These are phyloP conservation scores for Schizophyllum amplum DNA, from an alignment of 1,284 basidiomycete species.

Conservation along the genomic window DNA sequence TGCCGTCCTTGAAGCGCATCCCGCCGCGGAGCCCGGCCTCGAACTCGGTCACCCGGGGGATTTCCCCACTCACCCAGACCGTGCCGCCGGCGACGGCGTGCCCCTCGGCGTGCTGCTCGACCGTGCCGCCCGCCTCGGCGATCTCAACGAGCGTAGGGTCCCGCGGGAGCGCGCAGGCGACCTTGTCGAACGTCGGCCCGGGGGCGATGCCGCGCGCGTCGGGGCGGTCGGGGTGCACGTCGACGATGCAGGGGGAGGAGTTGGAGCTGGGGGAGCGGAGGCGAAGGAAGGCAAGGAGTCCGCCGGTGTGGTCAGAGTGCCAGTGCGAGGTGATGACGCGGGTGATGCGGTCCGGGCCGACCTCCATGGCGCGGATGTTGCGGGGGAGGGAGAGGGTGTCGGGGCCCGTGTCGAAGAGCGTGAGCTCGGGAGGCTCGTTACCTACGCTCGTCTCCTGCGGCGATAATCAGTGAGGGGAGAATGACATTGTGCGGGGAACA, in stretches of 20 bases:
- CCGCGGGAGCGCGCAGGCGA: constrained; percentile 50
- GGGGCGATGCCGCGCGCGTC: constrained; percentile 66
- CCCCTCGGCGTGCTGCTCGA: constrained; percentile 47
- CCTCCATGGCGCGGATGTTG: constrained; percentile 56
- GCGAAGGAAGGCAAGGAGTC: constrained; percentile 54
- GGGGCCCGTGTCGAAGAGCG: constrained; percentile 77
- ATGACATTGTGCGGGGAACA: not conserved
- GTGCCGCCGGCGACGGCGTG: constrained; percentile 55
- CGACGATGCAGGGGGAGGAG: constrained; percentile 41
- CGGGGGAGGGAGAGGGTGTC: constrained; percentile 64
- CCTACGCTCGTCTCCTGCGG: constrained; percentile 47
- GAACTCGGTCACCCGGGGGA: constrained; percentile 59
- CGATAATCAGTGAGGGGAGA: not conserved
- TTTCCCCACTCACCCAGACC: constrained; percentile 74
- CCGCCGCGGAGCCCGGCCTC: constrained; percentile 64
- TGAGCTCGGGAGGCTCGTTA: constrained; percentile 33
- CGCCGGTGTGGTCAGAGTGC: constrained; percentile 79
- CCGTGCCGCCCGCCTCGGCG: constrained; percentile 39
- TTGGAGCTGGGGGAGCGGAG: constrained; percentile 26
- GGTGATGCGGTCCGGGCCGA: constrained; percentile 46
- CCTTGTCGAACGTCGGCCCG: constrained; percentile 44
- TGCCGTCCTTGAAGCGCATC: constrained; percentile 42
- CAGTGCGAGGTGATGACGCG: constrained; percentile 73
- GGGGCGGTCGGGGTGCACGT: constrained; percentile 71
- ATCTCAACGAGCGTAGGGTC: constrained; percentile 72